phyloP scores from a whole-genome alignment of 345 rosid genomes.

The Ailanthus altissimus region DNA sequence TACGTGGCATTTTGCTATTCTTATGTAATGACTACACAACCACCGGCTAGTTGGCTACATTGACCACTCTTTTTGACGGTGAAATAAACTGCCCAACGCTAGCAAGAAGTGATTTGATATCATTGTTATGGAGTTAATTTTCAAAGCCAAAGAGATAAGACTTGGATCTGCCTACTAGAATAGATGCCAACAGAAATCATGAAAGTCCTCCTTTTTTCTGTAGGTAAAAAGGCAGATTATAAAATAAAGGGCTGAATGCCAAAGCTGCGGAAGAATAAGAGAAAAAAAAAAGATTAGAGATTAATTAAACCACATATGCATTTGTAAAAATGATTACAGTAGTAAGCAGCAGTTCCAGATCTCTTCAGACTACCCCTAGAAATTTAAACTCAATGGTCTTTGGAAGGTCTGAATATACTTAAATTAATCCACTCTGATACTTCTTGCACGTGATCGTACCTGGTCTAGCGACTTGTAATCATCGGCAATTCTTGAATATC shows the following conservation, averaged over 20 bases:
- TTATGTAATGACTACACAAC: too few relatives aligned
- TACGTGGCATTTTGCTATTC: too few relatives aligned
- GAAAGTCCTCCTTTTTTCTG: background rate
- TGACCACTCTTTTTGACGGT: background rate
- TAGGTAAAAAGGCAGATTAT: background rate
- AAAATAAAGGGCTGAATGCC: background rate
- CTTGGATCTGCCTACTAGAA: background rate
- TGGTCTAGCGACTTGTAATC: constrained; percentile 74
- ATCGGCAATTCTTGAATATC: constrained; percentile 76
- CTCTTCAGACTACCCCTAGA: background rate
- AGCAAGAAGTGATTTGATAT: background rate
- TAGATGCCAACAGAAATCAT: background rate
- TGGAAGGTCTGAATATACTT: background rate
- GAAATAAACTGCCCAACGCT: background rate
- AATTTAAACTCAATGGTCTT: background rate
- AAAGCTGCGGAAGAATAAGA: background rate
- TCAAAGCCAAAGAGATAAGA: background rate
- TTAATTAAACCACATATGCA: background rate
- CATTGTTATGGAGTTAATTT: background rate
- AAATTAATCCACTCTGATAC: background rate
- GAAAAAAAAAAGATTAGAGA: too few relatives aligned
- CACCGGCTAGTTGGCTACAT: too few relatives aligned
- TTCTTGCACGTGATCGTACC: constrained; percentile 38
- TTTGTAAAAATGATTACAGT: background rate
- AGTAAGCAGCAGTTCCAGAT: background rate